Conservation (phyloP, 495 filamentous ascomycete species). For the Neurospora tetraspora region DNA sequence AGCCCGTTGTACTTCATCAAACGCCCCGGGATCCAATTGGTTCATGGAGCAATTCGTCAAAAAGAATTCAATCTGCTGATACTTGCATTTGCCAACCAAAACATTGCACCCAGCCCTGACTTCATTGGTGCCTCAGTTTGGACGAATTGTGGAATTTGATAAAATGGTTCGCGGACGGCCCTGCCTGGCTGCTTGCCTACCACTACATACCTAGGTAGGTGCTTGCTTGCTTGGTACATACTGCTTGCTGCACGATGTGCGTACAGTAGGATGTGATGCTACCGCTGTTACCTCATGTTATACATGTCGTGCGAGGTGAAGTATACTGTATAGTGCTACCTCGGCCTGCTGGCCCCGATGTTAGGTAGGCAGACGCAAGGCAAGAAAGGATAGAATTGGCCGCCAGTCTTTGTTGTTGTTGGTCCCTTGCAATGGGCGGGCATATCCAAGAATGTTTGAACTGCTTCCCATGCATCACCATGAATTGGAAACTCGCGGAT, state of each 20-base stretch:
- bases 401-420: background rate
- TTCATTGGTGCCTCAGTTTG: background rate
- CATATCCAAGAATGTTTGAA: background rate
- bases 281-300: background rate
- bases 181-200: background rate
- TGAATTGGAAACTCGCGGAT: background rate
- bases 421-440: background rate
- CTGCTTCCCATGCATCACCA: background rate
- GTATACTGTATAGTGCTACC: background rate
- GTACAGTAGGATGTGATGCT: background rate
- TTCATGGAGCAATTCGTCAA: background rate
- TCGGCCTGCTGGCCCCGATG: background rate
- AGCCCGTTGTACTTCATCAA: background rate
- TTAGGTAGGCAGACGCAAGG: background rate
- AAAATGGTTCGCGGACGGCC: background rate
- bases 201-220: background rate
- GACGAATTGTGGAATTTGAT: background rate
- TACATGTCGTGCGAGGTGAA: background rate
- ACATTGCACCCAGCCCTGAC: background rate
- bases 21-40: background rate
- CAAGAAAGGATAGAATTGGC: background rate
- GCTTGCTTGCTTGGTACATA: background rate
- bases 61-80: background rate
- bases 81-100: background rate
- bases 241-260: background rate